A percentile compares a stretch with the other conserved stretches of the same genome.
Conservation (phyloP, 495 filamentous ascomycete genomes). For the Neurospora sp. region DNA sequence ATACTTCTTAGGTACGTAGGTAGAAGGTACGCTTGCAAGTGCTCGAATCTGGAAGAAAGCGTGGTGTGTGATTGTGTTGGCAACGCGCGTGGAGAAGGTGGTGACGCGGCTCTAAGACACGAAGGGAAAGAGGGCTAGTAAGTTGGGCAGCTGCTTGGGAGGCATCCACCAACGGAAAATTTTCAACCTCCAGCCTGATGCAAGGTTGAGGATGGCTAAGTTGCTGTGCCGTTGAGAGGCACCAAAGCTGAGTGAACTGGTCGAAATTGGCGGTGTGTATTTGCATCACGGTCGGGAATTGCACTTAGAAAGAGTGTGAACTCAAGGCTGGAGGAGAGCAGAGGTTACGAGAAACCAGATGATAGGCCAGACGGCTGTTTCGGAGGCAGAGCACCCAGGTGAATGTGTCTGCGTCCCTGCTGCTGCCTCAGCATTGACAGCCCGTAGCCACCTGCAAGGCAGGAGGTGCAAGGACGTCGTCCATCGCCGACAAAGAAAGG, state of each 20-base stretch:
- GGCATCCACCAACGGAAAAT: neutral
- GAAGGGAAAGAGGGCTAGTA: neutral
- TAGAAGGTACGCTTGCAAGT: neutral
- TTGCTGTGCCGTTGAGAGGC: neutral
- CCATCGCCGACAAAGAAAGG: neutral
- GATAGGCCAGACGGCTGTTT: neutral
- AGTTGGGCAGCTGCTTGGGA: neutral
- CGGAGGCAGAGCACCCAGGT: neutral
- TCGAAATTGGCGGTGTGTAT: neutral
- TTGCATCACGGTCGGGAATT: neutral
- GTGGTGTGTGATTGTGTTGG: neutral
- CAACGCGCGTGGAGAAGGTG: neutral
- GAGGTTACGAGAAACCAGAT: neutral
- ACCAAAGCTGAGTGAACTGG: neutral
- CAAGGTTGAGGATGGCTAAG: too few relatives aligned
- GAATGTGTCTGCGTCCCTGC: neutral
- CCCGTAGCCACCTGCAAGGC: neutral
- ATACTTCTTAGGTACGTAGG: neutral
- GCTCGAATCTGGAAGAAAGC: neutral
- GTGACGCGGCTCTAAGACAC: neutral
- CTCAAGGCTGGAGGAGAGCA: neutral
- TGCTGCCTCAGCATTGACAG: neutral
- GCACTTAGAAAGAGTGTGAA: neutral
- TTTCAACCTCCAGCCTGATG: neutral
- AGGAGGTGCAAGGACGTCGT: neutral